Percentiles rank a stretch among this genome's conserved stretches.
These are phyloP conservation scores for Xanthoconium purpureum DNA, from an alignment of 768 basidiomycete genomes.

Conservation along the genomic window DNA sequence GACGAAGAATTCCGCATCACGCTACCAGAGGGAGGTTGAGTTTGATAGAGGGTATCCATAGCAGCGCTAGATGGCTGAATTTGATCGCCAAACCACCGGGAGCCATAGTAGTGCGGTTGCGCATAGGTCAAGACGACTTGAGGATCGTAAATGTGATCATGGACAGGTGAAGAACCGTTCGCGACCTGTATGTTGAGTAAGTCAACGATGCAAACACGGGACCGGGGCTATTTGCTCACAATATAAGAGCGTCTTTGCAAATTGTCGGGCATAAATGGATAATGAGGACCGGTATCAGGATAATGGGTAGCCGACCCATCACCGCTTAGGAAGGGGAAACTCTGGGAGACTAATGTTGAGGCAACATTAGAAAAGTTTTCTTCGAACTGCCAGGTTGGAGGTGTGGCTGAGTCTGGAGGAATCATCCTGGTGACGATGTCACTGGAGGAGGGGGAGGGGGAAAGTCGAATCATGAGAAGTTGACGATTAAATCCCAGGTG, in stretches of 20 bases:
- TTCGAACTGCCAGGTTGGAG: neutral
- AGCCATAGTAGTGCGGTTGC: neutral
- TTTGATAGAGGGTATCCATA: neutral
- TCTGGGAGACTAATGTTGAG: neutral
- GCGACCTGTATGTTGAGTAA: neutral
- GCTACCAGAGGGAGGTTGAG: too few relatives aligned
- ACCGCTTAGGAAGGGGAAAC: neutral
- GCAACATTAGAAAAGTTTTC: neutral
- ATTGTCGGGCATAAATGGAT: too few relatives aligned
- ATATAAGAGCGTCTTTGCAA: accelerated
- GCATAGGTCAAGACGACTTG: too few relatives aligned
- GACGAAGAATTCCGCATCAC: neutral
- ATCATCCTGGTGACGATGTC: neutral
- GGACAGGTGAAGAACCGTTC: neutral
- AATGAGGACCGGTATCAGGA: neutral
- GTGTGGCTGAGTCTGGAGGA: neutral
- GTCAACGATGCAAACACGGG: neutral
- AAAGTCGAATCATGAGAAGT: neutral
- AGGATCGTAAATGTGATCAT: too few relatives aligned
- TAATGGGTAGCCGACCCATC: neutral
- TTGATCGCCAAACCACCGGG: neutral
- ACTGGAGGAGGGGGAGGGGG: neutral
- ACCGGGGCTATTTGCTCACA: neutral
- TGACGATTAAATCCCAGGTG: neutral
- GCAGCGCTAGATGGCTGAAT: neutral